Conservation (phyloP, 176 grass and related monocot species). For the Carex pumila region DNA sequence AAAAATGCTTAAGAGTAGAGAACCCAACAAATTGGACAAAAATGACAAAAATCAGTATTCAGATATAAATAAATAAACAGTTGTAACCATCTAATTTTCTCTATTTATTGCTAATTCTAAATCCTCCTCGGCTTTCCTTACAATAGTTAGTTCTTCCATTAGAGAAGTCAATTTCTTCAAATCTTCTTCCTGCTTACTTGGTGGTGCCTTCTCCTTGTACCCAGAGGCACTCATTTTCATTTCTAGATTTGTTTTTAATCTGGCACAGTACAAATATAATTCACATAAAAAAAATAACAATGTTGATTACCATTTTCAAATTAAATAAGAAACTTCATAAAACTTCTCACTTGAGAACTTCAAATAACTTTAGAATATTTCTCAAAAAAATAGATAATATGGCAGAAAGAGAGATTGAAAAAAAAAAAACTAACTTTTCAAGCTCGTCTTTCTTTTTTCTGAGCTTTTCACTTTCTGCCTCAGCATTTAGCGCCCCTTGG, state of each 20-base stretch:
- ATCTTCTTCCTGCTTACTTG: constrained; percentile 57
- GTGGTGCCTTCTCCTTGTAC: constrained; percentile 72
- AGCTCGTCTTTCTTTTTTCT: constrained; percentile 69
- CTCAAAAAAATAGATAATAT: neutral
- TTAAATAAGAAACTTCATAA: neutral
- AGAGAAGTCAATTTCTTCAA: constrained; percentile 49
- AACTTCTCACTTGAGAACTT: neutral
- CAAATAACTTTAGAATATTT: neutral
- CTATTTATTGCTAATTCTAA: constrained; percentile 27
- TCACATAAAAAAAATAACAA: neutral
- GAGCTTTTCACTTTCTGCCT: constrained; percentile 69
- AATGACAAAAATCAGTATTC: neutral
- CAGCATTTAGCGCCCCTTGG: constrained; percentile 69
- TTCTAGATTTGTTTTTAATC: constrained; percentile 37
- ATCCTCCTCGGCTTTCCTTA: constrained; percentile 72
- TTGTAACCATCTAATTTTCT: constrained; percentile 5
- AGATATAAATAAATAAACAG: neutral
- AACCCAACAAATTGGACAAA: neutral
- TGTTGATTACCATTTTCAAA: neutral
- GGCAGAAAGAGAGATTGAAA: neutral
- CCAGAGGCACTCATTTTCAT: constrained; percentile 45
- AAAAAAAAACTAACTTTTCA: constrained; percentile 42
- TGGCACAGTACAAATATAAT: constrained; percentile 12
- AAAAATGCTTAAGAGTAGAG: neutral
- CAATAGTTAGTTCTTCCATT: constrained; percentile 58